Conservation (phyloP, 768 basidiomycete species). For the Boletus fagicola region DNA sequence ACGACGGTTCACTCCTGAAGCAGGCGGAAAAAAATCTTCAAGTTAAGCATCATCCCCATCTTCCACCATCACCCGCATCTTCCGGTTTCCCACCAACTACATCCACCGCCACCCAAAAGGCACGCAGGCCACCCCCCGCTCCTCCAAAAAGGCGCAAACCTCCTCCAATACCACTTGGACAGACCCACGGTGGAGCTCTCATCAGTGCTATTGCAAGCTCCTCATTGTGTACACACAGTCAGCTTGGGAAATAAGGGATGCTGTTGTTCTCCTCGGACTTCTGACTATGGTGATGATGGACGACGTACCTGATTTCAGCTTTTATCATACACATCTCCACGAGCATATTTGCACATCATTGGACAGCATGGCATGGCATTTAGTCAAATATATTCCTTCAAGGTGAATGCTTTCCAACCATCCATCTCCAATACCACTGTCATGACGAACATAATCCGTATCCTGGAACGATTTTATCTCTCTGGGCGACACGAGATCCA, state of each 20-base stretch:
- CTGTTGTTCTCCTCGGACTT: constrained; percentile 3
- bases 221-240: constrained; percentile 23
- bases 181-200: constrained; percentile 49
- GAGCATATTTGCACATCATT: constrained; percentile 20
- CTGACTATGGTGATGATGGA: constrained; percentile 5
- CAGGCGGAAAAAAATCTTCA: constrained; percentile 18
- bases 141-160: constrained; percentile 69
- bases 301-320: constrained; percentile 4
- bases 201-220: constrained; percentile 57
- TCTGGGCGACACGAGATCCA: constrained; percentile 38
- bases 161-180: constrained; percentile 61
- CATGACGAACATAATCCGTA: neutral
- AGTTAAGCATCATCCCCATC: constrained; percentile 16
- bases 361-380: constrained; percentile 25
- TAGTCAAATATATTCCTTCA: constrained; percentile 13
- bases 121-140: constrained; percentile 60
- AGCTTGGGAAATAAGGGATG: constrained; percentile 19
- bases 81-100: constrained; percentile 16
- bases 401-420: constrained; percentile 11
- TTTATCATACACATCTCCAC: constrained; percentile 15
- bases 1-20: constrained; percentile 24
- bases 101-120: constrained; percentile 24
- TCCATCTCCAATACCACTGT: constrained; percentile 7
- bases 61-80: constrained; percentile 20
- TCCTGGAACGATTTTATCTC: neutral